Base-by-base conservation (phyloP, 2,329 filamentous ascomycete species). In the Botryotinia convoluta region DNA sequence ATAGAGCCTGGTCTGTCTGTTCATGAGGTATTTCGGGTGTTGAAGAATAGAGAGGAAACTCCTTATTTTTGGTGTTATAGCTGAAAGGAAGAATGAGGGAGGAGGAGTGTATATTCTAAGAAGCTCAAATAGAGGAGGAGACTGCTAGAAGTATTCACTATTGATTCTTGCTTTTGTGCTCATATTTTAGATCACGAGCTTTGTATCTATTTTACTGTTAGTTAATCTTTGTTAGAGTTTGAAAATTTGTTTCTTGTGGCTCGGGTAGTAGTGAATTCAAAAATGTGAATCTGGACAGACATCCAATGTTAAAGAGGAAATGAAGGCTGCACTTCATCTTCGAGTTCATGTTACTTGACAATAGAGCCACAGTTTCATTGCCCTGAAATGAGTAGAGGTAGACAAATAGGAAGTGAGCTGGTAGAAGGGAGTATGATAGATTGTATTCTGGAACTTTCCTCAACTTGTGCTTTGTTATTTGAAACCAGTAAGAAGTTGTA, bases 1-100 rank as follows among this genome's bases (percentile, higher is more conserved):
- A 9, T 4, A 62, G 14, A 0, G 5, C 14, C 7, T 42, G 60
- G 37, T 29, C 12, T 10, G 7, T 20, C 37, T 20, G 1, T 29
- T 18, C 37, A 39, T 37, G 7, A 42, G 16, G 0, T n/a, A 18
- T n/a, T 18, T 3, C 0, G 0, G n/a, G 3, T 3, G 7, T 42
- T 16, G 22, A 18, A 16, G n/a, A 63, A 22, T 1, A 18, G 29
- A 35, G 4, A 9, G 4, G 3, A 62, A n/a, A 29, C 1, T 26
- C 22, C 0, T 57, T 18, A 8, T 57, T 16, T 6, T 32, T 18
- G n/a, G n/a, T 29, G 14, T 29, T 57, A 1, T 29, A 29, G 51
- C 51, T 42, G 26, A 26, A 2, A 16, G 35, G 10, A 22, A 29
- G 37, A n/a, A 10, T n/a, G 14, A 29, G 3, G 14, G 51, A 8